phyloP scores from a whole-genome alignment of 345 rosid species.

The Eucalyptus shirleyi region DNA sequence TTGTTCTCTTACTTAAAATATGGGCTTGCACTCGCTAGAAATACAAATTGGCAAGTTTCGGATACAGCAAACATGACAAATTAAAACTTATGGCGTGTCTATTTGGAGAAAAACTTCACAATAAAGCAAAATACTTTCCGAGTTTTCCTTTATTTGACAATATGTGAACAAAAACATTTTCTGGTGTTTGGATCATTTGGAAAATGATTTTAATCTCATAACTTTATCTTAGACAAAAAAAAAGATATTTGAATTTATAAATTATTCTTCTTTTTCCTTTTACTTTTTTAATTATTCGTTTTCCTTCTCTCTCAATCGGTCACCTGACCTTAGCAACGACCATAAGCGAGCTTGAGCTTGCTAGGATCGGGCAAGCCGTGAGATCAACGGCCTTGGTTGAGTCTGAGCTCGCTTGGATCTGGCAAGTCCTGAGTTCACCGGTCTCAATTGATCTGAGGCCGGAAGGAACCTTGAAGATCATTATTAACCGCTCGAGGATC shows the following conservation, averaged over 20 bases:
- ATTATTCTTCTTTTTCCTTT: no score
- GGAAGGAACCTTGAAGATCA: neutral
- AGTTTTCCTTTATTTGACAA: fast-evolving
- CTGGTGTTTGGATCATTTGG: no score
- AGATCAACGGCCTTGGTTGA: fast-evolving
- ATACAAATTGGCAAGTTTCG: neutral
- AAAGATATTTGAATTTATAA: no score
- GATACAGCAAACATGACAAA: neutral
- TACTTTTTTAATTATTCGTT: no score
- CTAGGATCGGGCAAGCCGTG: fast-evolving
- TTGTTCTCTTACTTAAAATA: neutral
- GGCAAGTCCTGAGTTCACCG: neutral
- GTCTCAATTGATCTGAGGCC: no score
- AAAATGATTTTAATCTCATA: no score
- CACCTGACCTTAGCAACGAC: fast-evolving
- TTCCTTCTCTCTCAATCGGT: no score
- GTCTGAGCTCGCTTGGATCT: neutral
- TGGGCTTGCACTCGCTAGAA: neutral
- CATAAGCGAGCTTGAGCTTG: fast-evolving
- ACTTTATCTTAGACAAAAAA: no score
- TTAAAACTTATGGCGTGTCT: neutral
- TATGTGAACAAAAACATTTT: no score
- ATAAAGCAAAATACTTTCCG: no score
- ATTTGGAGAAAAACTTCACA: no score
- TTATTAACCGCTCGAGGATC: neutral